phyloP scores from a whole-genome alignment of 2,329 filamentous ascomycete genomes.

The Exserohilum turcica region DNA sequence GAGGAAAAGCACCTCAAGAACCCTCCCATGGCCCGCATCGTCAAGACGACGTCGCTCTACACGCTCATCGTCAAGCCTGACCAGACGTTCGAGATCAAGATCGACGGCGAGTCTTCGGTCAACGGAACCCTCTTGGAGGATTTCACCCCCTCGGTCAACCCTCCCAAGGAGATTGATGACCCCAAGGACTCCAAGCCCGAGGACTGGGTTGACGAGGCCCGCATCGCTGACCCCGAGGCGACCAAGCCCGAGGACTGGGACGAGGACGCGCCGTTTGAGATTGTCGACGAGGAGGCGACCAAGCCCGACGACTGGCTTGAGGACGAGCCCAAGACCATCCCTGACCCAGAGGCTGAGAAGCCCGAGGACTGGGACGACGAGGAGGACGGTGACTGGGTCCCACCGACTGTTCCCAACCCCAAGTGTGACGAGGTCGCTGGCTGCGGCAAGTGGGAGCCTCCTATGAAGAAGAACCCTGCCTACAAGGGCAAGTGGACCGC shows the following conservation, averaged over 20 bases:
- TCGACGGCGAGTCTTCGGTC: conserved; percentile 88
- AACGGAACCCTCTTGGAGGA: conserved; percentile 91
- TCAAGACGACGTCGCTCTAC: conserved; percentile 93
- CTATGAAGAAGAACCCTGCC: conserved; percentile 89
- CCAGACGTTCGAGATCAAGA: conserved; percentile 91
- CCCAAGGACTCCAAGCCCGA: conserved; percentile 90
- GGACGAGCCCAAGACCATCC: conserved; percentile 78
- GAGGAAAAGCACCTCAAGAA: conserved; percentile 97
- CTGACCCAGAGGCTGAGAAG: conserved; percentile 95
- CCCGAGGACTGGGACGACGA: conserved; percentile 99
- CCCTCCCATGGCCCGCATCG: conserved; percentile 82
- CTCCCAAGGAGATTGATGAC: conserved; percentile 92
- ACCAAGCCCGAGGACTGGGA: conserved; percentile 99
- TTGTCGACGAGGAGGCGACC: conserved; percentile 88
- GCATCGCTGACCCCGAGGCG: conserved; percentile 89
- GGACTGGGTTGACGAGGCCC: conserved; percentile 92
- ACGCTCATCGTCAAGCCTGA: conserved; percentile 95
- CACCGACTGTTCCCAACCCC: conserved; percentile 89
- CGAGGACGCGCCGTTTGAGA: conserved; percentile 95
- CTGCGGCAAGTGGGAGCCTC: conserved; percentile 90
- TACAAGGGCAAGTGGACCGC: conserved; percentile 99
- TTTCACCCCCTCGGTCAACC: conserved; percentile 93
- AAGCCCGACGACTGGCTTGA: conserved; percentile 97
- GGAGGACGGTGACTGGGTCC: conserved; percentile 97
- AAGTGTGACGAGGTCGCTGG: conserved; percentile 93